Evolutionary conservation across 225 moss, liverwort and hornwort genomes (phyloP), one percentile per base, ranked within the genome.

Genomic region (Rhytidiadelphus loreus): DNA sequence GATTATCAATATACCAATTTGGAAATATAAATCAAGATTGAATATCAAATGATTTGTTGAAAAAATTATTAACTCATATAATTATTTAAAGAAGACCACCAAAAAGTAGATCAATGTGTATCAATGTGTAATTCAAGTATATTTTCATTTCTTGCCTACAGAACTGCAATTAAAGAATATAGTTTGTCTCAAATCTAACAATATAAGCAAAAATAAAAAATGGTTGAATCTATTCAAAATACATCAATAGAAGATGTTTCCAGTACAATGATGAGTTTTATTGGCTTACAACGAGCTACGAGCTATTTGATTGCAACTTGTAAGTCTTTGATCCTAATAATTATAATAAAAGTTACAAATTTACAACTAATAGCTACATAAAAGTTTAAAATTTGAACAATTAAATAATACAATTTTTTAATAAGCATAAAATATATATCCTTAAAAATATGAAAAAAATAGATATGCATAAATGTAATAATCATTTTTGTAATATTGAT

Each of bases 281-380:
- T 94, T 86, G 94, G 93, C 52, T 90, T 94, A 84, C 93, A 94
- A 88, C 77, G 80, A 57, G 94, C 93, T 76, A 90, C 74, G 2
- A 79, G 41, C 39, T 91, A 94, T 33, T 85, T 94, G 55, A 91
- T 94, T 86, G 91, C 88, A 89, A 94, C 90, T 55, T 91, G 94
- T 94, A 91, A 88, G 91, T 77, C 8, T 52, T 83, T 16, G 10
- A 61, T 0, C 13, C 5, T 29, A 35, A 3, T 12, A 16, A 57
- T 46, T 6, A 17, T 44, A 28, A 68, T 39, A 7, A 23, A 50
- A 73, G 74, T 12, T n/a, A 39, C 2, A 15, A 37, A 21, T 8
- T 66, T 16, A 11, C 3, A 37, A 15, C 32, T 29, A 16, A 13
- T 0, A 2, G 33, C 26, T 44, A 7, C 3, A 8, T 4, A 8